Conservation (phyloP, 139 green algal genomes). For the Chlamydomonas sphaeroides region DNA sequence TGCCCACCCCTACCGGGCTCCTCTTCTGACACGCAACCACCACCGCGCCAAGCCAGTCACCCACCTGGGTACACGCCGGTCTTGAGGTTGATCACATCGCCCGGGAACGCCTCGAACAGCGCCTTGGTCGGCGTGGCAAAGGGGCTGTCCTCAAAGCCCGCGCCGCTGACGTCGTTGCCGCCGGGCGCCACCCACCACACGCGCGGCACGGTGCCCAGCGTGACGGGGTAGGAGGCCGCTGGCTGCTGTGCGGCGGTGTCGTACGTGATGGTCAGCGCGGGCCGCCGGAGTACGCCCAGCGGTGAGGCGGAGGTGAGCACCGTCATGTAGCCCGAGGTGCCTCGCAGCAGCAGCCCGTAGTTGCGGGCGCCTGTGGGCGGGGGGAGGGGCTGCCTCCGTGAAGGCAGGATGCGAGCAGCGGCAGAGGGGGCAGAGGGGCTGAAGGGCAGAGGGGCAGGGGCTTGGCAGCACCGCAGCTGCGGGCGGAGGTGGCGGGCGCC, state of each 20-base stretch:
- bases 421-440: too few species aligned
- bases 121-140: slow-evolving; percentile 15
- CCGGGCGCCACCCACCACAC: slow-evolving; percentile 19
- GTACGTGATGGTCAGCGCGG: slow-evolving; percentile 22
- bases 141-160: background rate
- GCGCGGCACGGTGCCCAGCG: background rate
- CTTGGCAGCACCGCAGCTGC: too few species aligned
- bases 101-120: slow-evolving; percentile 18
- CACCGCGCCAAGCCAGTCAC: too few species aligned
- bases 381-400: too few species aligned
- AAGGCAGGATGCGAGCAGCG: too few species aligned
- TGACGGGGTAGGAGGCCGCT: background rate
- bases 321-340: background rate
- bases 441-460: too few species aligned
- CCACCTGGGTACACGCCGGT: slow-evolving; percentile 36
- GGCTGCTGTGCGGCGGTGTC: background rate
- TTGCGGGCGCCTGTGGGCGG: background rate
- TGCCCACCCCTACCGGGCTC: background rate
- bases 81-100: slow-evolving; percentile 13
- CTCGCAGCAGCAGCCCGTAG: slow-evolving; percentile 28
- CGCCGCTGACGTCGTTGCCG: slow-evolving; percentile 2
- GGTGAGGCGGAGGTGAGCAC: background rate
- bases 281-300: slow-evolving; percentile 15
- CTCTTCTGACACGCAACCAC: background rate
- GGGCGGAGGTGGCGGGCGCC: too few species aligned